Evolutionary conservation across 768 basidiomycete genomes (phyloP), one percentile per base, ranked within the genome.

Genomic region (Boletellus sp.): DNA sequence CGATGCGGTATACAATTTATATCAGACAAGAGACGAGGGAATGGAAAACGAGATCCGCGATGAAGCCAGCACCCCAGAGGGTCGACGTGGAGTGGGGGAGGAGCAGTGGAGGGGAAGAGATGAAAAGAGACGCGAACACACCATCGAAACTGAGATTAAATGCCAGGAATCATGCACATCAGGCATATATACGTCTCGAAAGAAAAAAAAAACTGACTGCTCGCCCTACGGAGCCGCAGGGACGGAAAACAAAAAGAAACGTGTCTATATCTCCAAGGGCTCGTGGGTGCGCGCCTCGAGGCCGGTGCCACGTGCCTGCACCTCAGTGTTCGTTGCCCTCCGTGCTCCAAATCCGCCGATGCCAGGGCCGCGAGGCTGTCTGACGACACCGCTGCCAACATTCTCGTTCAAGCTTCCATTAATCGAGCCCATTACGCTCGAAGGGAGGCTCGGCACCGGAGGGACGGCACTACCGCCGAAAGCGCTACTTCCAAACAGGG

Each of bases 271-370:
- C 69, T 92, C 90, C 72, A 91, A 69, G 35, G 87, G 87, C 74
- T 93, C 87, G 73, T 90, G 86, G 55, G 87, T 88, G 70, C 85
- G 81, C 60, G 88, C 80, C 66, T 93, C 90, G 60, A 92, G 79
- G 69, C 84, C 86, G 32, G 57, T 64, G 70, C 80, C 80, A 72
- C 83, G 78, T 42, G 74, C 64, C 62, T 76, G 76, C 48, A 64
- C 62, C n/a, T 71, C 71, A 47, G 58, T 45, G 50, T 53, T 64
- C 43, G 73, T 65, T 48, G 66, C 64, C 56, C 77, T 57, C 55
- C 90, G 77, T 58, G 74, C 72, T 31, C 75, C 78, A 61, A 93
- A 92, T n/a, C 89, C 89, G 42, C 80, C 77, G 0, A 75, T 71
- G 37, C 87, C 88, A 46, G 90, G 90, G 16, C 90, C 90, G 45